These are phyloP conservation scores for Fusarium azukiicola DNA, from an alignment of 2,329 filamentous ascomycete genomes.

Conservation along the genomic window DNA sequence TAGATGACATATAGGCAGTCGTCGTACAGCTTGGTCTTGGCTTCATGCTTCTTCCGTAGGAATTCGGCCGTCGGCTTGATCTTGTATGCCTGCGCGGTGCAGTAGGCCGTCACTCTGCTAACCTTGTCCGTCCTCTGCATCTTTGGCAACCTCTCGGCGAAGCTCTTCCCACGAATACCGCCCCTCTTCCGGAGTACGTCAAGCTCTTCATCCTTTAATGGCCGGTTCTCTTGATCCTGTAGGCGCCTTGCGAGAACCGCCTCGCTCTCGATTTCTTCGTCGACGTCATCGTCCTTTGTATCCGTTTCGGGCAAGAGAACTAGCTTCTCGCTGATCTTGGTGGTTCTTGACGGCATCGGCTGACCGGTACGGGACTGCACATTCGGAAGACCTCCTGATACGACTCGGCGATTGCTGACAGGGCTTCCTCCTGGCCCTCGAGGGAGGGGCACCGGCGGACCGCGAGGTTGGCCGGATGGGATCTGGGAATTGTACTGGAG, in stretches of 20 bases:
- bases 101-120: constrained; percentile 95
- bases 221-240: constrained; percentile 80
- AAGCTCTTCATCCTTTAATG: constrained; percentile 84
- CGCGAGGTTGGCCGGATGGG: constrained; percentile 93
- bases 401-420: constrained; percentile 52
- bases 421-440: constrained; percentile 46
- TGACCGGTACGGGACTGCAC: constrained; percentile 71
- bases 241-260: constrained; percentile 61
- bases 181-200: constrained; percentile 82
- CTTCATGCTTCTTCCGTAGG: constrained; percentile 91
- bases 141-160: constrained; percentile 96
- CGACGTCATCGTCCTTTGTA: constrained; percentile 75
- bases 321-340: constrained; percentile 98
- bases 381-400: constrained; percentile 65
- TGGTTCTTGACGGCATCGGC: constrained; percentile 90
- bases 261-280: constrained; percentile 78
- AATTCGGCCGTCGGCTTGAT: constrained; percentile 94
- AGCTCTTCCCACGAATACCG: constrained; percentile 88
- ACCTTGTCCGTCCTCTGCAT: constrained; percentile 92
- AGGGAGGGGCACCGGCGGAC: constrained; percentile 77
- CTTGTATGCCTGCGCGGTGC: constrained; percentile 96
- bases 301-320: constrained; percentile 93
- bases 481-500: constrained; percentile 97
- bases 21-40: constrained; percentile 97
- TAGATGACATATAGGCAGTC: constrained; percentile 98